A percentile compares a stretch with the other conserved stretches of the same genome.
These are phyloP conservation scores for Trypanosoma platydactyli DNA, from an alignment of 208 protist species.

Conservation along the genomic window DNA sequence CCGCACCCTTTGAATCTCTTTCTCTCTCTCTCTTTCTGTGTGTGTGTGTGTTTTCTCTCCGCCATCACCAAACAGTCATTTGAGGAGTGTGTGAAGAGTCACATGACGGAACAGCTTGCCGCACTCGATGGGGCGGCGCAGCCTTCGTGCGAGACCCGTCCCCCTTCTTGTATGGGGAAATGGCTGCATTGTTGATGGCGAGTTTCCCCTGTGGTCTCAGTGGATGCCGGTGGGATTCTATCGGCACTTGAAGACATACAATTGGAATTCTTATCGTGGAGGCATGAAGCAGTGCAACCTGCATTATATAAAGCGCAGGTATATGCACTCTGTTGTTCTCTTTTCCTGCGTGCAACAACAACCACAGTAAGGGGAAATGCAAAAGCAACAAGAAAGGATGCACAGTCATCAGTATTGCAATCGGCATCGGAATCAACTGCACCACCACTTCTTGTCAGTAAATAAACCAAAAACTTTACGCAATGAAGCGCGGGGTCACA, in stretches of 20 bases:
- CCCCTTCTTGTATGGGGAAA: no score
- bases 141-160: no score
- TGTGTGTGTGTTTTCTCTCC: no score
- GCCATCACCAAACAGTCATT: no score
- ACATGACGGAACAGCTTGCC: no score
- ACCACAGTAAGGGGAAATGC: neutral
- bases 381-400: neutral
- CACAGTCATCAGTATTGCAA: neutral
- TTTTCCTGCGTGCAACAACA: neutral
- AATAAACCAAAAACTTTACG: neutral
- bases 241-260: constrained; percentile 6
- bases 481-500: no score
- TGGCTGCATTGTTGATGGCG: no score
- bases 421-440: neutral
- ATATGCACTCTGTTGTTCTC: neutral
- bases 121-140: no score
- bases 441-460: neutral
- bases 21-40: no score
- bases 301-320: constrained; percentile 3
- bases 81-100: no score
- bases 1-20: no score
- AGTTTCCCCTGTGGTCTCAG: no score
- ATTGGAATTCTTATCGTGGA: constrained; percentile 5
- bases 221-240: constrained; percentile 1
- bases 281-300: neutral